Evolutionary conservation across 805 yeast species (phyloP).

Genomic region (Kodamaea nitidulidarum): DNA sequence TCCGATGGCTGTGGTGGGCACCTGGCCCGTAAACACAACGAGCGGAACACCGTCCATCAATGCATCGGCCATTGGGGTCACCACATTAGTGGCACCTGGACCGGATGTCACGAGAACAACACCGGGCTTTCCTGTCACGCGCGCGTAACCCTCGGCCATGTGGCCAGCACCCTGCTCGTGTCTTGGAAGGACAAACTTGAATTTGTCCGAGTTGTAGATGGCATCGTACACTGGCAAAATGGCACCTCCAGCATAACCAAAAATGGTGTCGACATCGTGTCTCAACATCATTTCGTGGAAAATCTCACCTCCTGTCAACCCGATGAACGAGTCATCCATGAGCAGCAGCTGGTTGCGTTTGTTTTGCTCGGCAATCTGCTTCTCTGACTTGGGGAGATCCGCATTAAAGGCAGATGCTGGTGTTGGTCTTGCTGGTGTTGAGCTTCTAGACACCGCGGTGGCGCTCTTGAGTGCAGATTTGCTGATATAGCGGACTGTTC

Average conservation of each 20-base stretch:
- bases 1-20: constrained; percentile 91
- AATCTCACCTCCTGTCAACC: constrained; percentile 96
- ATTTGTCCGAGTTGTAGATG: constrained; percentile 83
- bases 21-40: constrained; percentile 97
- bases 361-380: constrained; percentile 15
- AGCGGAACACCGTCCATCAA: constrained; percentile 95
- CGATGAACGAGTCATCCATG: constrained; percentile 86
- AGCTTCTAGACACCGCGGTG: constrained; percentile 16
- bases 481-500: constrained; percentile 15
- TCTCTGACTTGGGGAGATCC: constrained; percentile 8
- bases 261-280: constrained; percentile 91
- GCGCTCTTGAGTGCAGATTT: constrained; percentile 30
- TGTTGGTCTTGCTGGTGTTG: constrained; percentile 31
- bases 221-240: constrained; percentile 97
- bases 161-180: constrained; percentile 99
- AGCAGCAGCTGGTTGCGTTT: constrained; percentile 15
- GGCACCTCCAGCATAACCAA: constrained; percentile 99
- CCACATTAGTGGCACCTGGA: constrained; percentile 97
- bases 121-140: constrained; percentile 95
- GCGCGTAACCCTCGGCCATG: constrained; percentile 99
- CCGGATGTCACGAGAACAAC: constrained; percentile 98
- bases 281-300: constrained; percentile 98
- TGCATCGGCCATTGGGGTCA: constrained; percentile 98
- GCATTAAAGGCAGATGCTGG: constrained; percentile 52
- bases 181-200: constrained; percentile 87